Base-by-base conservation (phyloP, 441 rosid species). In the Syzygium syzygioides region DNA sequence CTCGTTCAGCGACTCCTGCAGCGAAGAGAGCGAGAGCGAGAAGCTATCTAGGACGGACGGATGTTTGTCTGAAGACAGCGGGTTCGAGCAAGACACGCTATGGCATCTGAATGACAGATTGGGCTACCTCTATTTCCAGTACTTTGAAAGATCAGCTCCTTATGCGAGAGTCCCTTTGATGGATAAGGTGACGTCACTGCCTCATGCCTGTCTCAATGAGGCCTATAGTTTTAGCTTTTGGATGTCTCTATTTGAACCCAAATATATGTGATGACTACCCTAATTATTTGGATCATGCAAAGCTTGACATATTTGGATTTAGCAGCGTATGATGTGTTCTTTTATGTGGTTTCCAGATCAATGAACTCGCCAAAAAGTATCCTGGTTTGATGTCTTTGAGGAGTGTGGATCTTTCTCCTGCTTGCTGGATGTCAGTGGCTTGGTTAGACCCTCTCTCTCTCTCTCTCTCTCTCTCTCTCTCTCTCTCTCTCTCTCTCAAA, bases 1-100 rank as follows among this genome's bases (percentile, higher is more conserved):
- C 88, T 92, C 93, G 6, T 95, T 89, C 86, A 96, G 99, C 85
- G 99, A 98, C 89, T 96, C 98, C 1, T 95, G 94, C 86, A 97
- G 99, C 87, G 96, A 96, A 68, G 99, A 98, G 92, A 95, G 98
- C 86, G 99, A 96, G 91, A 93, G 93, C 90, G 99, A 98, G 85
- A 98, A 97, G 89, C 68, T 91, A 66, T 96, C 95, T 85, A 95
- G 97, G 91, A 93, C 91, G 93, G 98, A 95, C n/a, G 98, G 97
- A 68, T 95, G 97, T 89, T 95, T 97, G 0, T 97, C 98, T 12
- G 98, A 97, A 86, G 99, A 97, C 10, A 98, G 98, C 60, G 97
- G 96, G 54, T 68, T 79, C 56, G 90, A 88, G 55, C 50, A 55
- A 23, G 83, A 60, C 9, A 28, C 55, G 34, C 66, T 79, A 11